A percentile compares a stretch with the other conserved stretches of the same genome.
phyloP scores from a whole-genome alignment of 257 asterid species.

The Petunia secreta region DNA sequence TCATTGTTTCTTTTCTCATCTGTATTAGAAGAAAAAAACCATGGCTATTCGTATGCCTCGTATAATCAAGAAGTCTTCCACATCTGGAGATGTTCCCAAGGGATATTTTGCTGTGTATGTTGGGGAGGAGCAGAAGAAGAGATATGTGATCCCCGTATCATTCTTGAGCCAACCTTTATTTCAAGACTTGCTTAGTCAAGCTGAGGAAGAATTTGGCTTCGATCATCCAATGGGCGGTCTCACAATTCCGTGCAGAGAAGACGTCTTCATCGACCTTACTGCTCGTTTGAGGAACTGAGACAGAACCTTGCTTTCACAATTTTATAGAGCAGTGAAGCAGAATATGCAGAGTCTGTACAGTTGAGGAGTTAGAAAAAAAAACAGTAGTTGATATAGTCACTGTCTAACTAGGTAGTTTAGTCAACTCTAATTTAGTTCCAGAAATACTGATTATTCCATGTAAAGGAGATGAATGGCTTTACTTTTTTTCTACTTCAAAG shows the following conservation, averaged over 20 bases:
- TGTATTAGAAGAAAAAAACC: neutral
- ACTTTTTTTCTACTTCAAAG: neutral
- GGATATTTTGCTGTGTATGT: conserved; percentile 67
- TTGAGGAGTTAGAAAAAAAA: neutral
- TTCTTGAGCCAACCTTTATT: conserved; percentile 48
- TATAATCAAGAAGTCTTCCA: conserved; percentile 6
- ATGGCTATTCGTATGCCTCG: conserved; percentile 28
- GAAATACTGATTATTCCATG: neutral
- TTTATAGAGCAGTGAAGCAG: too few species aligned
- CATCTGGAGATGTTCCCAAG: conserved; percentile 45
- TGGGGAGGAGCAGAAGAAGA: conserved; percentile 44
- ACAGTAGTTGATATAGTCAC: too few species aligned
- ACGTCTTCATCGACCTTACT: conserved; percentile 38
- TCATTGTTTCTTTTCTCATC: neutral
- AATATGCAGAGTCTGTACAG: neutral
- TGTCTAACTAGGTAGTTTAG: neutral
- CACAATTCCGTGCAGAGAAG: conserved; percentile 50
- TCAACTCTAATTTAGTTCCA: neutral
- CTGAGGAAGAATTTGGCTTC: conserved; percentile 47
- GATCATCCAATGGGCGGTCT: conserved; percentile 65
- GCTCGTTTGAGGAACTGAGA: conserved; percentile 24
- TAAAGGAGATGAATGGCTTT: too few species aligned
- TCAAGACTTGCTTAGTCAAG: conserved; percentile 44
- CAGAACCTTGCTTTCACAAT: too few species aligned
- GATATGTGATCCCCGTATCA: conserved; percentile 40